Evolutionary conservation across 495 filamentous ascomycete species (phyloP), one percentile per base, ranked within the genome.

Genomic region (Astrothelium macrocarpum): DNA sequence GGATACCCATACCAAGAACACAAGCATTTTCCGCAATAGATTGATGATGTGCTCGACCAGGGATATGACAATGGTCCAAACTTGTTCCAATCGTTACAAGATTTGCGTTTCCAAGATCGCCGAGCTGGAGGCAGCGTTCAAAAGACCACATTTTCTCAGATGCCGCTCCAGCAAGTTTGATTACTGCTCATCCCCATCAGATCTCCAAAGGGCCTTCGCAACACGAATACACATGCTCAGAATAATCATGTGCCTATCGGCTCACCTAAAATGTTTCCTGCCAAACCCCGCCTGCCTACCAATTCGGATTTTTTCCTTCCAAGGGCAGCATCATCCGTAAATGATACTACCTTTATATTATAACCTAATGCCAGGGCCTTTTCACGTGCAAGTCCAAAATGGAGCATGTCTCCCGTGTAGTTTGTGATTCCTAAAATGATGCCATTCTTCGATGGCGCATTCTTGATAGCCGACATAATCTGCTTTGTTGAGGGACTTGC

Each of bases 331-430:
- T 85, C 84, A 60, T 85, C 83, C 26, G 82, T 81, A 69, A 82
- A 84, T 53, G 82, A 81, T 53, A 84, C 78, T 70, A 83, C 81
- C 60, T 75, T 77, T 60, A 81, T 79, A 18, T 77, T 78, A 61
- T 80, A 77, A 26, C 82, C 82, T 61, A 76, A 72, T 18, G 81
- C 81, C 45, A 81, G 77, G 14, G 81, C 82, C 73, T 85, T 84
- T 71, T 87, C 83, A 63, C 80, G 78, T 2, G 84, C 84, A 23
- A 87, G 73, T 1, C 83, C 83, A 62, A 87, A 87, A 69, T 87
- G 83, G 61, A 87, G 74, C 66, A 82, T 84, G 72, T 87, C 84
- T 28, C 84, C 84, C 0, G 84, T 87, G 68, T 87, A 87, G 67
- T 87, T 87, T 39, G 82, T 85, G 65, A 87, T 80, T 59, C 84